A percentile compares a stretch with the other conserved stretches of the same genome.
Evolutionary conservation across 2,329 filamentous ascomycete species (phyloP).

Genomic region (Fusarium avenaceum): DNA sequence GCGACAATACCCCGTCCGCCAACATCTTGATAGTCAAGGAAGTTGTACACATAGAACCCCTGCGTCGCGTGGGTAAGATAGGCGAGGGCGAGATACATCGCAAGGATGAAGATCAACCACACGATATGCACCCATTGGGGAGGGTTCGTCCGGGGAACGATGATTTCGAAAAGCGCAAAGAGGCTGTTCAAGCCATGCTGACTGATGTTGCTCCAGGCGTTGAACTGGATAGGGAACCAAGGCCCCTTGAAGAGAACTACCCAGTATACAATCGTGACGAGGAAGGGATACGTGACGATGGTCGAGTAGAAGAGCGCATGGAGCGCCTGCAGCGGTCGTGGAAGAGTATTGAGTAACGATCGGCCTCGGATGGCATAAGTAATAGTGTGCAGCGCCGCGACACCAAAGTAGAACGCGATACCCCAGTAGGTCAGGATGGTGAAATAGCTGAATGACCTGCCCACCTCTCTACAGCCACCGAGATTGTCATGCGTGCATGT

Average conservation of each 20-base stretch:
- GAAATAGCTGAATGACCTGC: constrained; percentile 81
- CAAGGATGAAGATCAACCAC: constrained; percentile 77
- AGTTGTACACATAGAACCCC: constrained; percentile 81
- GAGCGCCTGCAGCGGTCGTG: constrained; percentile 72
- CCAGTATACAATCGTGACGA: constrained; percentile 82
- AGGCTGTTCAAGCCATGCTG: constrained; percentile 80
- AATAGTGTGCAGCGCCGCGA: constrained; percentile 76
- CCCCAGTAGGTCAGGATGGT: constrained; percentile 88
- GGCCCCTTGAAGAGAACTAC: constrained; percentile 65
- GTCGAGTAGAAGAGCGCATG: constrained; percentile 75
- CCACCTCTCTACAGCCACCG: constrained; percentile 61
- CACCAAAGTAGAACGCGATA: constrained; percentile 81
- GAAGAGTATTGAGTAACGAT: constrained; percentile 70
- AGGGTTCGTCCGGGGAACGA: constrained; percentile 74
- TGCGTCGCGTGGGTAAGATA: constrained; percentile 79
- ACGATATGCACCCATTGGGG: constrained; percentile 73
- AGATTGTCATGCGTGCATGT: constrained; percentile 64
- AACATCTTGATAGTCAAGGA: constrained; percentile 75
- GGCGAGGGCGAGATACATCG: constrained; percentile 78
- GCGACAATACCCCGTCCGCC: constrained; percentile 66
- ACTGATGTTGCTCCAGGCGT: constrained; percentile 75
- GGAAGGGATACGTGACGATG: constrained; percentile 72
- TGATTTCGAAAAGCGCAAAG: constrained; percentile 82
- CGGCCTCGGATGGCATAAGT: constrained; percentile 70
- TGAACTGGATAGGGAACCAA: constrained; percentile 67